Conservation (phyloP, 805 yeast genomes). For the Starmerella sirachaensis region DNA sequence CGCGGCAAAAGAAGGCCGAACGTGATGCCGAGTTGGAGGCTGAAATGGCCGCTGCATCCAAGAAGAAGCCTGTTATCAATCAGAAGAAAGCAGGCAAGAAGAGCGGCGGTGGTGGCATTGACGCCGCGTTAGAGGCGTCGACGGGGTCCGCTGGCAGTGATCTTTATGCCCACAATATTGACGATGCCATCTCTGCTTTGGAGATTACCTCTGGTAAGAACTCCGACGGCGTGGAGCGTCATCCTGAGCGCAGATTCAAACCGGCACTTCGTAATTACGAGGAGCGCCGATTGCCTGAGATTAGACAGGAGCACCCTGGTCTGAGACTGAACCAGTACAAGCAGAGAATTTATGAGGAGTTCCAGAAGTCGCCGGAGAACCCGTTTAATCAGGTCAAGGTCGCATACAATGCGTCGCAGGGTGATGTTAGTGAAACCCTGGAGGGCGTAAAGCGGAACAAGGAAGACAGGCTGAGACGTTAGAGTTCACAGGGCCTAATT, state of each 20-base stretch:
- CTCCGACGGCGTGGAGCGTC: slow-evolving; percentile 48
- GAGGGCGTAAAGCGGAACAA: slow-evolving; percentile 39
- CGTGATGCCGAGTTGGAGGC: slow-evolving; percentile 54
- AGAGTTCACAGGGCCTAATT: too few species aligned
- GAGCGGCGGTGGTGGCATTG: slow-evolving; percentile 43
- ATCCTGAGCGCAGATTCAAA: slow-evolving; percentile 80
- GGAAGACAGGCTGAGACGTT: slow-evolving; percentile 31
- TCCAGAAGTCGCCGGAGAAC: slow-evolving; percentile 66
- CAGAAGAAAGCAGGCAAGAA: slow-evolving; percentile 60
- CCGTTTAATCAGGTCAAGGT: slow-evolving; percentile 73
- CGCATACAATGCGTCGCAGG: slow-evolving; percentile 46
- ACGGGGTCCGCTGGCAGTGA: slow-evolving; percentile 28
- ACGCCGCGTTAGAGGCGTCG: slow-evolving; percentile 48
- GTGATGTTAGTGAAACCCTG: slow-evolving; percentile 38
- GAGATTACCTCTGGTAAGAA: slow-evolving; percentile 48
- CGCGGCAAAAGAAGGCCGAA: slow-evolving; percentile 69
- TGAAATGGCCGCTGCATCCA: slow-evolving; percentile 53
- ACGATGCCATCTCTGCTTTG: slow-evolving; percentile 67
- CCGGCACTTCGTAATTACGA: slow-evolving; percentile 66
- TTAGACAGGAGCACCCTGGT: slow-evolving; percentile 68
- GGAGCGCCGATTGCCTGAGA: slow-evolving; percentile 57
- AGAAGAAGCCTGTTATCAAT: slow-evolving; percentile 38
- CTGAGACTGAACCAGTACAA: slow-evolving; percentile 67
- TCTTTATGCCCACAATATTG: slow-evolving; percentile 62
- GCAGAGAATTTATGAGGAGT: slow-evolving; percentile 63